These are phyloP conservation scores for Dothistroma septosporum DNA, from an alignment of 2,329 filamentous ascomycete genomes.

Conservation along the genomic window DNA sequence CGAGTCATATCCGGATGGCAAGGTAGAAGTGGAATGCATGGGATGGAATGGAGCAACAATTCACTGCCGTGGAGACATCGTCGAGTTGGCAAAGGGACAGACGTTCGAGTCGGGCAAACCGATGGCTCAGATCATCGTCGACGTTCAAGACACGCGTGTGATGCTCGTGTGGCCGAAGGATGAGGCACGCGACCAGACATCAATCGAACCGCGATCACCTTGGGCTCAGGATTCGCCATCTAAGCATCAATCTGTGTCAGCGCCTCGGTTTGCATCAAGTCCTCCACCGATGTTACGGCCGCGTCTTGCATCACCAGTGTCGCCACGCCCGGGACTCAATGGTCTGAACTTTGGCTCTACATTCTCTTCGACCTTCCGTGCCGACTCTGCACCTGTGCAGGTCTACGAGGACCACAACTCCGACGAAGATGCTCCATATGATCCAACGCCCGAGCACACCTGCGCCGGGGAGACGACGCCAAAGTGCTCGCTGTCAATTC, in stretches of 20 bases:
- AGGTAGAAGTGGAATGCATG: conserved; percentile 82
- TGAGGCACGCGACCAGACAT: conserved; percentile 48
- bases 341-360: conserved; percentile 37
- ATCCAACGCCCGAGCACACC: conserved; percentile 25
- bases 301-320: conserved; percentile 67
- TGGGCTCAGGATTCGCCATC: conserved; percentile 56
- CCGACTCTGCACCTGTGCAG: conserved; percentile 49
- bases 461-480: conserved; percentile 18
- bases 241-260: conserved; percentile 47
- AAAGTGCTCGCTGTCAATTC: conserved; percentile 13
- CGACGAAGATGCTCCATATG: conserved; percentile 46
- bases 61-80: conserved; percentile 82
- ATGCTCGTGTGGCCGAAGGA: conserved; percentile 78
- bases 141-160: conserved; percentile 89
- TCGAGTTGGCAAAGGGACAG: conserved; percentile 82
- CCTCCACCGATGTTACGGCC: conserved; percentile 59
- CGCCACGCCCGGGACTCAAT: conserved; percentile 58
- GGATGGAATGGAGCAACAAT: conserved; percentile 96
- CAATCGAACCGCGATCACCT: conserved; percentile 59
- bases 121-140: conserved; percentile 84
- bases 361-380: conserved; percentile 42
- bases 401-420: conserved; percentile 70
- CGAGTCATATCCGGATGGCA: conserved; percentile 65
- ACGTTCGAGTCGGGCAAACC: conserved; percentile 87
- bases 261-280: conserved; percentile 51